These are phyloP conservation scores for Fomitopsis pinicola DNA, from an alignment of 1,284 basidiomycete species.

Conservation along the genomic window DNA sequence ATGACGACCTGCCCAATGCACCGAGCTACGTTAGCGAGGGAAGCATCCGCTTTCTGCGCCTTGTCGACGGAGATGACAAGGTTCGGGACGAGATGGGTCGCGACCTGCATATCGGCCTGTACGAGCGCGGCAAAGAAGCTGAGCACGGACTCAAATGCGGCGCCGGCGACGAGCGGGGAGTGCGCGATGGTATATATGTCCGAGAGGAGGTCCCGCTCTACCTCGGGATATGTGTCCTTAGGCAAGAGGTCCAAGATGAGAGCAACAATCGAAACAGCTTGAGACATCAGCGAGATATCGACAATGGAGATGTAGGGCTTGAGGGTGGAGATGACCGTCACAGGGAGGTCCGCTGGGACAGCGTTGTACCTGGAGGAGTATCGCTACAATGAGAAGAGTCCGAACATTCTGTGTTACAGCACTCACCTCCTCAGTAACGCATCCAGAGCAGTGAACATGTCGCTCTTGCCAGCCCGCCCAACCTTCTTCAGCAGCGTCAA, in stretches of 20 bases:
- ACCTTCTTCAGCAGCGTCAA: conserved; percentile 77
- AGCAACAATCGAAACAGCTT: conserved; percentile 68
- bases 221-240: conserved; percentile 57
- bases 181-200: conserved; percentile 71
- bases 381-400: conserved; percentile 4
- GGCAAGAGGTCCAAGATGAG: conserved; percentile 71
- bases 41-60: conserved; percentile 50
- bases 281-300: conserved; percentile 77
- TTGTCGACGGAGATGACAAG: conserved; percentile 62
- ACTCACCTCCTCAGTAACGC: conserved; percentile 65
- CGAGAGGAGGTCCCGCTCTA: conserved; percentile 67
- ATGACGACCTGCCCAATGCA: conserved; percentile 80
- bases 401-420: not conserved
- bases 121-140: conserved; percentile 80
- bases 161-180: conserved; percentile 72
- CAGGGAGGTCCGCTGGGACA: conserved; percentile 59
- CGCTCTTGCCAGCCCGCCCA: conserved; percentile 75
- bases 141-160: conserved; percentile 76
- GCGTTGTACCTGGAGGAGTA: conserved; percentile 50
- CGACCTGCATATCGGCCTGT: conserved; percentile 77
- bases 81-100: conserved; percentile 71
- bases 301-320: conserved; percentile 66
- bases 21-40: conserved; percentile 70
- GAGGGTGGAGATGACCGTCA: conserved; percentile 67
- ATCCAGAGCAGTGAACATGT: conserved; percentile 78